Evolutionary conservation across 2,329 filamentous ascomycete species (phyloP).

Genomic region (Colletotrichum camelliae): DNA sequence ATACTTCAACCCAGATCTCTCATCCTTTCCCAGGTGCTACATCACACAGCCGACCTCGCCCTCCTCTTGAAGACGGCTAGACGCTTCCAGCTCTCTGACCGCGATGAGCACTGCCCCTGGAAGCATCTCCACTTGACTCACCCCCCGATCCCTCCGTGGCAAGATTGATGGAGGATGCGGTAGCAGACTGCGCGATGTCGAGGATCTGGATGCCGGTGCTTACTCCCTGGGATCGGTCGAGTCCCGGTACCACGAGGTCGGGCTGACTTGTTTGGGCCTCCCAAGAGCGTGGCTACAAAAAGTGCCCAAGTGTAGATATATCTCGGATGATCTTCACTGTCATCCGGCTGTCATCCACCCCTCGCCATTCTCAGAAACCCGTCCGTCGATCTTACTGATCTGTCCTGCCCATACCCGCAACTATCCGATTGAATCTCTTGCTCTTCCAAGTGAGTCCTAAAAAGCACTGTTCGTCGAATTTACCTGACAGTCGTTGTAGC

Average conservation of each 20-base stretch:
- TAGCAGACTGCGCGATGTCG: neutral
- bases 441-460: neutral
- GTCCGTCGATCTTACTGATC: neutral
- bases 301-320: neutral
- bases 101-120: neutral
- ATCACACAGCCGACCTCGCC: conserved; percentile 4
- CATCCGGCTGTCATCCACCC: neutral
- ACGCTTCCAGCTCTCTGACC: neutral
- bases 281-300: neutral
- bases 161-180: neutral
- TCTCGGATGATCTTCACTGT: neutral
- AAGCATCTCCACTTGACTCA: neutral
- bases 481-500: neutral
- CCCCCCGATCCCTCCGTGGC: neutral
- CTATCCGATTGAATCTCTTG: neutral
- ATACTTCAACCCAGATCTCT: neutral
- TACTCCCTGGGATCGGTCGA: neutral
- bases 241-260: neutral
- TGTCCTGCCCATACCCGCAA: neutral
- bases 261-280: neutral
- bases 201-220: neutral
- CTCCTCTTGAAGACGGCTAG: neutral
- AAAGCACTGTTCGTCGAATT: too few relatives aligned
- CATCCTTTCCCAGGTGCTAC: conserved; percentile 1
- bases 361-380: neutral